phyloP scores from a whole-genome alignment of 306 rosid species.

The Prunus campanulata region DNA sequence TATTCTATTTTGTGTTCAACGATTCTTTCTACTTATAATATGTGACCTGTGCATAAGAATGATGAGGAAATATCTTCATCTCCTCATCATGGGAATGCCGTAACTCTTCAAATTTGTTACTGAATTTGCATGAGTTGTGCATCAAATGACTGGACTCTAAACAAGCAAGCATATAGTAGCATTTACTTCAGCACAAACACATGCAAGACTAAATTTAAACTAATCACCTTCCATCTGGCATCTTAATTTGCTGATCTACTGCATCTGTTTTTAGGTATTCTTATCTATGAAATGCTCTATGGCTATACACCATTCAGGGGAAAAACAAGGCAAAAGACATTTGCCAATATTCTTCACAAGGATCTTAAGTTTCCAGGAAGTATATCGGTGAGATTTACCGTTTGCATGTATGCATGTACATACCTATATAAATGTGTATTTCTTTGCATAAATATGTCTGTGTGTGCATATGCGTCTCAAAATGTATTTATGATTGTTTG shows the following conservation, averaged over 20 bases:
- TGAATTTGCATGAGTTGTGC: no score
- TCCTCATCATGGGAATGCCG: background rate
- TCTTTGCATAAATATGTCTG: background rate
- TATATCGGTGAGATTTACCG: constrained; percentile 48
- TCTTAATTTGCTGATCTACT: background rate
- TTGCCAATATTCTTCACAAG: constrained; percentile 89
- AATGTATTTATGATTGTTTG: background rate
- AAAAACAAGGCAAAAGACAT: constrained; percentile 86
- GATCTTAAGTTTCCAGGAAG: constrained; percentile 91
- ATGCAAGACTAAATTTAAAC: background rate
- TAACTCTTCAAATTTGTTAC: background rate
- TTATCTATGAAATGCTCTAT: constrained; percentile 79
- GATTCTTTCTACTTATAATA: background rate
- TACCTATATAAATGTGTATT: background rate
- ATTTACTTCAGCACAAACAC: background rate
- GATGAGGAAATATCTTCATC: background rate
- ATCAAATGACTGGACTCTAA: no score
- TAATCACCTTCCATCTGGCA: background rate
- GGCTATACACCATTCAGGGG: constrained; percentile 96
- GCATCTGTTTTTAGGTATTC: constrained; percentile 50
- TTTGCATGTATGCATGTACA: background rate
- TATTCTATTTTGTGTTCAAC: background rate
- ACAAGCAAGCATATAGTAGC: background rate
- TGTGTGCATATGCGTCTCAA: background rate
- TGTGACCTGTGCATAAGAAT: background rate